Evolutionary conservation across 2,329 filamentous ascomycete genomes (phyloP), one percentile per base, ranked within the genome.

Genomic region (Fusarium pseudograminearum): DNA sequence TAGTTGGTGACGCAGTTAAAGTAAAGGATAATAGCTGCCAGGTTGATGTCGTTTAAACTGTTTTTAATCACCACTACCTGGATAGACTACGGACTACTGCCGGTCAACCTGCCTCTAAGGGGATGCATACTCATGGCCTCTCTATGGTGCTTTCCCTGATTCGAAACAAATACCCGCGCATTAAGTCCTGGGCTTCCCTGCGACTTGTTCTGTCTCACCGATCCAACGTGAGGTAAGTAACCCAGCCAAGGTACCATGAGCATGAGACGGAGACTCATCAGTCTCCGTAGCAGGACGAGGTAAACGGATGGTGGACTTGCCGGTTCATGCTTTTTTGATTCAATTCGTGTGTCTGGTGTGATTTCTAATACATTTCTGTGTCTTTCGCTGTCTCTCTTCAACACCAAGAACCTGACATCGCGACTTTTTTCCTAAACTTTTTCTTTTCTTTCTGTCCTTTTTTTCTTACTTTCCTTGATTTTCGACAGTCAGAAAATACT

Each of bases 201-300:
- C 62, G 61, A 70, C 67, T 64, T 57, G 36, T 53, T 48, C 46
- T 46, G 67, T 70, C 65, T 70, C 67, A 70, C 50, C 45, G 53
- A 47, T 46, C 67, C 62, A 55, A 53, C 36, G 41, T 57, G 36
- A 56, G 60, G 34, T 62, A 57, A 41, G 20, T 34, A 34, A 16
- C 33, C 33, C 16, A 15, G 33, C 34, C 31, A 42, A 65, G 61
- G 59, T 57, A 28, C 10, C 26, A 28, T 28, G 26, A 28, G 26
- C 26, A 64, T 33, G 45, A 48, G 45, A 48, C 45, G 33, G 45
- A 48, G 33, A 26, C 33, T 30, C 28, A 30, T 30, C 28, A 30
- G 28, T 40, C n/a, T 40, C 36, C n/a, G 36, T 40, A 20, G 42
- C 53, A 67, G 51, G 46, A 44, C 41, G 40, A 61, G 51, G 45